A percentile compares a stretch with the other conserved stretches of the same genome.
phyloP scores from a whole-genome alignment of 176 grass and related monocot species.

The Aegilops speltoides region DNA sequence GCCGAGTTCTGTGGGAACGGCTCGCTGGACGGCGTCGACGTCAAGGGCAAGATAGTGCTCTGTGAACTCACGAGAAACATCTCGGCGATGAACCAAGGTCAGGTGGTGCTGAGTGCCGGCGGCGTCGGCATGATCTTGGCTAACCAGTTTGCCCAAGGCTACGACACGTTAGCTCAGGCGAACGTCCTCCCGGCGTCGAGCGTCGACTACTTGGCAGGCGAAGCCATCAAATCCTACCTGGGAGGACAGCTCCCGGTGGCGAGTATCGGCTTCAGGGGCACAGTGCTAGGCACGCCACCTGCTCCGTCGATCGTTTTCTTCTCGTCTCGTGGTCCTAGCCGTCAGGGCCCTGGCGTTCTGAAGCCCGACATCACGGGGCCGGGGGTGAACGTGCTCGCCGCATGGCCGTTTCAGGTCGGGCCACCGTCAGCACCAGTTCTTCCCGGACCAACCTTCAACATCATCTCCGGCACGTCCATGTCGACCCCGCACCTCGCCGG shows the following conservation, averaged over 20 bases:
- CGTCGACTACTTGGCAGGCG: too few species aligned
- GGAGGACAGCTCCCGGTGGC: neutral
- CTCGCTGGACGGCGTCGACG: conserved; percentile 11
- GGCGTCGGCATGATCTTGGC: conserved; percentile 38
- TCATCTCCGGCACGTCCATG: conserved; percentile 96
- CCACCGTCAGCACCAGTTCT: neutral
- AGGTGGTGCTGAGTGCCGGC: neutral
- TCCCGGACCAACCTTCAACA: conserved; percentile 45
- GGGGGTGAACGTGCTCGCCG: neutral
- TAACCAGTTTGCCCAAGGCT: neutral
- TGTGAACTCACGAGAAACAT: neutral
- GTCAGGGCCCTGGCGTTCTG: neutral
- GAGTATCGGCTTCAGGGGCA: neutral
- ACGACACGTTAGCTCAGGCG: too few species aligned
- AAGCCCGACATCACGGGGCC: neutral
- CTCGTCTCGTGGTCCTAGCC: neutral
- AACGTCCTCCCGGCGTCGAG: too few species aligned
- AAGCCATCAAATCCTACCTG: too few species aligned
- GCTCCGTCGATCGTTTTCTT: neutral
- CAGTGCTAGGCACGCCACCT: neutral
- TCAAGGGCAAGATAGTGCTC: conserved; percentile 55
- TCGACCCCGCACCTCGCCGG: neutral
- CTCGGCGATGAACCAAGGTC: neutral
- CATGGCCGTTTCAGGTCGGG: neutral
- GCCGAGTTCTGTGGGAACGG: conserved; percentile 10